phyloP scores from a whole-genome alignment of 306 rosid species.

The Inga laurina region DNA sequence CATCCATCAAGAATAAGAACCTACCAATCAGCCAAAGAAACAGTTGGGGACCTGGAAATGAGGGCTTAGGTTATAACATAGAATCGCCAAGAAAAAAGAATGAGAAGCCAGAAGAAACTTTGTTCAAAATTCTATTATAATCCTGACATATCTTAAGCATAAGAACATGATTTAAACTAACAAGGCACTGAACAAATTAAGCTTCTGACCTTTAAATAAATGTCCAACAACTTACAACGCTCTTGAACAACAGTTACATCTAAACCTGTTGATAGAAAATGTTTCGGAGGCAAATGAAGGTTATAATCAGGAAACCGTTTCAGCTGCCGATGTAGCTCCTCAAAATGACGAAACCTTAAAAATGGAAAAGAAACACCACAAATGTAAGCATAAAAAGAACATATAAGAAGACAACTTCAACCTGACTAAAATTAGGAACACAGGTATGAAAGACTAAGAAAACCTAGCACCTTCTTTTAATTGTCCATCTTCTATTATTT shows the following conservation, averaged over 20 bases:
- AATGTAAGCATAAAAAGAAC: conserved; percentile 11
- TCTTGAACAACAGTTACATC: conserved; percentile 84
- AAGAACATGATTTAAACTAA: neutral
- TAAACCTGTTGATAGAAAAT: conserved; percentile 89
- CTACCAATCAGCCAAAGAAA: conserved; percentile 27
- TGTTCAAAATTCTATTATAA: neutral
- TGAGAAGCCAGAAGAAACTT: conserved; percentile 12
- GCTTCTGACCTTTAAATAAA: conserved; percentile 79
- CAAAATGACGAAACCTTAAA: conserved; percentile 96
- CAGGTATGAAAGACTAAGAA: conserved; percentile 18
- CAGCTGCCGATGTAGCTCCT: conserved; percentile 89
- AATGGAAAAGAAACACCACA: neutral
- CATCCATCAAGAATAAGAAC: conserved; percentile 16
- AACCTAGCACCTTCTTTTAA: conserved; percentile 81
- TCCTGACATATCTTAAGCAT: neutral
- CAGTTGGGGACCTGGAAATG: conserved; percentile 15
- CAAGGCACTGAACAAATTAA: conserved; percentile 20
- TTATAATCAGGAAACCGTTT: conserved; percentile 87
- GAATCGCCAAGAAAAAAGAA: neutral
- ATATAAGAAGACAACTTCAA: conserved; percentile 9
- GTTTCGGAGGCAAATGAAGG: conserved; percentile 95
- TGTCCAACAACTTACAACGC: conserved; percentile 80
- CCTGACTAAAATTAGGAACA: conserved; percentile 19
- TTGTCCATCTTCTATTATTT: conserved; percentile 91
- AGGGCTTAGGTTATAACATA: conserved; percentile 9